Evolutionary conservation across 2,329 filamentous ascomycete genomes (phyloP), one percentile per base, ranked within the genome.

Genomic region (Ampelomyces quisqualis): DNA sequence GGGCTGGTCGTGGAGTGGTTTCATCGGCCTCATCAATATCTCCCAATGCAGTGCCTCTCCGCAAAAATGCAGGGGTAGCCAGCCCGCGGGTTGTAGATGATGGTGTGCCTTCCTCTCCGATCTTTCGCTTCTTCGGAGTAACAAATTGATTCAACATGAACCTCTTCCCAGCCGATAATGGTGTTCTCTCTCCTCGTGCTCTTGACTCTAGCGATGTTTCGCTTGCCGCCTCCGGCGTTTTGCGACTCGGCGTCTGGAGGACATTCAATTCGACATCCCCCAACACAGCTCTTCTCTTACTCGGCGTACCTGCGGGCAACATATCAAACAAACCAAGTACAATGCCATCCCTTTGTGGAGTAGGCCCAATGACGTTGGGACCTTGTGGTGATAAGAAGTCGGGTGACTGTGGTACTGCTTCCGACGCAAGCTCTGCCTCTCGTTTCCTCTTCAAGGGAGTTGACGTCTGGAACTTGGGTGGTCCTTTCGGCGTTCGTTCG

Each of bases 301-400:
- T 70, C 5, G 70, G 69, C 20, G 69, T 73, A 34, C 71, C 76
- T 4, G 77, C 76, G 1, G 79, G 77, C 6, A 89, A 70, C 8
- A 86, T 69, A 59, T 91, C 88, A 61, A 93, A 93, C 13, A 93
- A 70, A 4, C 88, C 86, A 2, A 93, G 74, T 1, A 90, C 83
- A 14, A 80, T 80, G 19, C 88, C 88, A 62, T 91, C 85, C 47
- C 82, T 81, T 58, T 91, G 88, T 3, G 88, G 88, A 9, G 88
- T 93, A 1, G 88, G 88, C 2, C 86, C 86, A 46, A 93, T 78
- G 28, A 66, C 50, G 7, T 50, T 39, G 30, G 63, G 64, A 5
- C 60, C 59, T 47, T 65, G 57, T 15, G 61, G 61, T 3, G 64
- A 66, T 6, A 64, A 40, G 6, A 53, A 38, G 22, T 60, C 50